A percentile compares a stretch with the other conserved stretches of the same genome.
phyloP scores from a whole-genome alignment of 2,329 filamentous ascomycete genomes.

The Scytalidium lignicola region DNA sequence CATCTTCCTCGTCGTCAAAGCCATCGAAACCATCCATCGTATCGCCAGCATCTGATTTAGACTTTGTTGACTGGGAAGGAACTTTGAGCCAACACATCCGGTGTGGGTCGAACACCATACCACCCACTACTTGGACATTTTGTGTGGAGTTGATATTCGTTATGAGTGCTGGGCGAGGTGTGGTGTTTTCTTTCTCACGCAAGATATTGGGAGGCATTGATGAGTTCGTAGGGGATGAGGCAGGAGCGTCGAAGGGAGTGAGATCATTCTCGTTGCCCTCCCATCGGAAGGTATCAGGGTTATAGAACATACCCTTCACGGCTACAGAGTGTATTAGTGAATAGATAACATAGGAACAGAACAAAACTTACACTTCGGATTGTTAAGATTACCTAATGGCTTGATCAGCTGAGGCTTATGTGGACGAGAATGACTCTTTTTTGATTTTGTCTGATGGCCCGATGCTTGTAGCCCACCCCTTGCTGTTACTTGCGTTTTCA shows the following conservation, averaged over 20 bases:
- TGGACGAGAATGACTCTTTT: conserved; percentile 41
- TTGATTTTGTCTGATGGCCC: conserved; percentile 44
- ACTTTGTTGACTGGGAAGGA: conserved; percentile 35
- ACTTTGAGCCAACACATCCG: conserved; percentile 98
- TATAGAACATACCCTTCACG: conserved; percentile 94
- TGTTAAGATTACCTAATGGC: conserved; percentile 69
- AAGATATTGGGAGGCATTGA: conserved; percentile 36
- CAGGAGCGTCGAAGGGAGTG: conserved; percentile 66
- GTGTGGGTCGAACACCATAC: conserved; percentile 96
- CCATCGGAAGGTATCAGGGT: conserved; percentile 81
- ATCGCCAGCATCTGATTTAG: conserved; percentile 46
- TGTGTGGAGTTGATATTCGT: conserved; percentile 81
- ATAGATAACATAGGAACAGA: background rate
- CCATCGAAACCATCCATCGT: conserved; percentile 62
- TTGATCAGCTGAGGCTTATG: conserved; percentile 87
- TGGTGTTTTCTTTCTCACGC: conserved; percentile 53
- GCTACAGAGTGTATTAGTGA: conserved; percentile 44
- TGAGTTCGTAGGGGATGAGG: conserved; percentile 48
- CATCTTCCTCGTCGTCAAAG: conserved; percentile 82
- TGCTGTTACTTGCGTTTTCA: conserved; percentile 29
- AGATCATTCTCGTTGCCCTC: conserved; percentile 92
- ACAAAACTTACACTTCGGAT: conserved; percentile 67
- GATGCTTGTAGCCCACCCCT: conserved; percentile 39
- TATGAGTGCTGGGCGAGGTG: conserved; percentile 73
- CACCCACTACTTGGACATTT: conserved; percentile 89